These are phyloP conservation scores for Forsythia viridissima DNA, from an alignment of 257 asterid genomes.

Conservation along the genomic window DNA sequence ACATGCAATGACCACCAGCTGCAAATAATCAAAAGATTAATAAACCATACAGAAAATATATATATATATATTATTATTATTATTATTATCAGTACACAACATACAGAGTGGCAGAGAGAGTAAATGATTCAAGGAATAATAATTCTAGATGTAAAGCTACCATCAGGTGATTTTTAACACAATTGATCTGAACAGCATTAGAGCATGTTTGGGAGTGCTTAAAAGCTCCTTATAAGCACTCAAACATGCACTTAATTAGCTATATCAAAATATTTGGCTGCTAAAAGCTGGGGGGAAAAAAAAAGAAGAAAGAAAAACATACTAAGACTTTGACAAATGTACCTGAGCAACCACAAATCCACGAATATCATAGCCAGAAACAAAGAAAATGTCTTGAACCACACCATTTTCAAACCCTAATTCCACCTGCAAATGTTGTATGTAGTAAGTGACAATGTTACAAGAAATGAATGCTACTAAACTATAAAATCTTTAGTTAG, in stretches of 20 bases:
- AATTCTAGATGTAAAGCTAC: not conserved
- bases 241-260: slow-evolving; percentile 14
- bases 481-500: not conserved
- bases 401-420: slow-evolving; percentile 67
- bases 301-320: slow-evolving; percentile 2
- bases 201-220: not conserved
- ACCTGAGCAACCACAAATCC: slow-evolving; percentile 97
- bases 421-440: slow-evolving; percentile 64
- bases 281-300: slow-evolving; percentile 4
- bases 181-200: slow-evolving; percentile 13
- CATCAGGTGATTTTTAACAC: slow-evolving; percentile 7
- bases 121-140: slow-evolving; percentile 1
- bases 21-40: not conserved
- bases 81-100: not conserved
- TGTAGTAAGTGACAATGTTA: slow-evolving; percentile 11
- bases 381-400: slow-evolving; percentile 72
- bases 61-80: too few relatives aligned
- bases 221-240: not conserved
- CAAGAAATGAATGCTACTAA: slow-evolving; percentile 13
- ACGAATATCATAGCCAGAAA: slow-evolving; percentile 79
- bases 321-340: slow-evolving; percentile 12
- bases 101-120: slow-evolving; percentile 8
- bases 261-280: slow-evolving; percentile 1
- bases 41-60: not conserved
- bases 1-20: not conserved